Percentiles rank a stretch among this genome's conserved stretches.
Conservation (phyloP, 2,329 filamentous ascomycete genomes). For the Ophiostoma piceae region DNA sequence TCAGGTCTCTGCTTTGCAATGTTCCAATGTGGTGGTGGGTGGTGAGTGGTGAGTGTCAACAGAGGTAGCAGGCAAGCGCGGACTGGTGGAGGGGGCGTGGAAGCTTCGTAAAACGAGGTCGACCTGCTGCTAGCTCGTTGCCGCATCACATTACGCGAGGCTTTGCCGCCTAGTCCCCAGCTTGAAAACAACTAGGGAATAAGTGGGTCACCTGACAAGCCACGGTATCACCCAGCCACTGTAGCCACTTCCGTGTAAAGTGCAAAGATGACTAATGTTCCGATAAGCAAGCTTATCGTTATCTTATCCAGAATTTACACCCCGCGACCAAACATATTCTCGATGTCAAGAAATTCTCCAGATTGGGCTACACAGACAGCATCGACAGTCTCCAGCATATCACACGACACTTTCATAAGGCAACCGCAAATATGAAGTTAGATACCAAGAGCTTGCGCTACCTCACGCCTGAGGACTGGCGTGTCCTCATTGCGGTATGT, state of each 20-base stretch:
- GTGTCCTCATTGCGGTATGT: constrained; percentile 82
- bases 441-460: constrained; percentile 92
- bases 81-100: constrained; percentile 21
- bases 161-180: constrained; percentile 35
- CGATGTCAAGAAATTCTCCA: constrained; percentile 20
- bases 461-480: constrained; percentile 88
- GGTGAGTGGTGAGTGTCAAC: constrained; percentile 13
- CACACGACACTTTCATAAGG: neutral
- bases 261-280: neutral
- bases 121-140: constrained; percentile 25
- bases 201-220: constrained; percentile 12
- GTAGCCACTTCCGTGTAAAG: neutral
- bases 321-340: constrained; percentile 16
- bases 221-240: constrained; percentile 22
- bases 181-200: constrained; percentile 18
- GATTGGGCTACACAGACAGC: neutral
- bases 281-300: constrained; percentile 17
- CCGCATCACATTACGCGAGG: constrained; percentile 34
- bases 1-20: neutral
- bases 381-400: neutral
- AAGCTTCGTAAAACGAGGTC: constrained; percentile 27
- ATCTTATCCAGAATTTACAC: constrained; percentile 22
- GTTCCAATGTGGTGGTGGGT: neutral
- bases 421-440: constrained; percentile 67
- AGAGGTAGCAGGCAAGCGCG: constrained; percentile 1